phyloP scores from a whole-genome alignment of 768 basidiomycete genomes.

The Albatrellus ellisii region DNA sequence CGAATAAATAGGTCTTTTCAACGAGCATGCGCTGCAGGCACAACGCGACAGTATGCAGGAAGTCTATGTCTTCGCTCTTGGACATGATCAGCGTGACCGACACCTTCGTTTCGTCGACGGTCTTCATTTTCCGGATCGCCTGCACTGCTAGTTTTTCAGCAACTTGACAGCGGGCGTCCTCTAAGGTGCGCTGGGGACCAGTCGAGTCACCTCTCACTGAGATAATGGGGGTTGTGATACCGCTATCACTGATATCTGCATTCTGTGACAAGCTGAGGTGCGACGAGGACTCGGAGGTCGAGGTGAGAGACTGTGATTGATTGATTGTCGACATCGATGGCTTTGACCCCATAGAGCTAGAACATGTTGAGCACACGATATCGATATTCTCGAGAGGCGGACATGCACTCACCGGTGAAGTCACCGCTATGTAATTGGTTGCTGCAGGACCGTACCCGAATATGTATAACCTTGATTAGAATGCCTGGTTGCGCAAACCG shows the following conservation, averaged over 20 bases:
- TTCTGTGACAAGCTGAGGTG: conserved; percentile 1
- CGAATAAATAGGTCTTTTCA: conserved; percentile 31
- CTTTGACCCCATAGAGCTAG: too few species aligned
- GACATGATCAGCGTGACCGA: conserved; percentile 51
- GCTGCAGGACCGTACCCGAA: too few species aligned
- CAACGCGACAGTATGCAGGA: conserved; percentile 41
- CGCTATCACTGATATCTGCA: conserved; percentile 1
- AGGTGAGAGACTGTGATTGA: too few species aligned
- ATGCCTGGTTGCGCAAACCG: too few species aligned
- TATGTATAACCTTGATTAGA: too few species aligned
- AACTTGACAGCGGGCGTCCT: conserved; percentile 46
- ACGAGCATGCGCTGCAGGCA: conserved; percentile 30
- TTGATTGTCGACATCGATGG: too few species aligned
- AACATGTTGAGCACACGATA: too few species aligned
- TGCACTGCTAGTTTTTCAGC: conserved; percentile 43
- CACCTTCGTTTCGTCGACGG: conserved; percentile 38
- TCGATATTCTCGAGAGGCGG: too few species aligned
- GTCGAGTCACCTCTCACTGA: conserved; percentile 1
- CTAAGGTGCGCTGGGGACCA: conserved; percentile 32
- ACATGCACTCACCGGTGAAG: too few species aligned
- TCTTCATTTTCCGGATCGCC: conserved; percentile 35
- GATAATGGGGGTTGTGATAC: conserved; percentile 8
- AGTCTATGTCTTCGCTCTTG: conserved; percentile 39
- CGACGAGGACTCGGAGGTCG: background rate
- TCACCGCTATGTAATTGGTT: too few species aligned